Base-by-base conservation (phyloP, 257 asterid genomes). In the Solanum chmielewskii region DNA sequence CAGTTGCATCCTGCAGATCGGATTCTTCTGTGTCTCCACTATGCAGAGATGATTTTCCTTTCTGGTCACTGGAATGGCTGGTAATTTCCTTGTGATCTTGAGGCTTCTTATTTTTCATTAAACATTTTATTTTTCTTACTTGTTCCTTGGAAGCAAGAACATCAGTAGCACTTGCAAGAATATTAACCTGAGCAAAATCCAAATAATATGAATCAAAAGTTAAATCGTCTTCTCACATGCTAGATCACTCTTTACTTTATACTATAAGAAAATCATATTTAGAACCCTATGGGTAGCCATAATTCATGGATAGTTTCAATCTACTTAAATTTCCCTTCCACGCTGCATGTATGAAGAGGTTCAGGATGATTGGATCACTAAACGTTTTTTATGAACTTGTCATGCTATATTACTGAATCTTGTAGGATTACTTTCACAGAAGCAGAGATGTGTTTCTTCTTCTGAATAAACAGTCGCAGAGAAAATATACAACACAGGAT, bases 81-180 rank as follows among this genome's bases (percentile, higher is more conserved):
- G 87, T 75, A 56, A 95, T 86, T 87, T 91, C 95, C 87, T 83
- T 89, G 87, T 89, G 87, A 84, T 90, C 91, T 84, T 71, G 92
- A 88, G 88, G 84, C 90, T 90, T 92, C 91, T 85, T 88, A 64
- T 88, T 93, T 89, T 92, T 92, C 93, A 94, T 92, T 87, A 93
- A 86, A 45, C 85, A 85, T 89, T 94, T 96, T 10, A 96, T 90
- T 85, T 91, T 93, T 64, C 85, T 90, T 49, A 95, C 88, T 90
- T 97, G 95, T 86, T 95, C 99, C 75, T 90, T 91, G 83, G 98
- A 93, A 82, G 92, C 91, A 78, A 91, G 93, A 88, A 90, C 92
- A 92, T 94, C 95, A 31, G 99, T 93, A 87, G 98, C 96, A 94
- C 91, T 92, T 87, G 96, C 98, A 42, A 97, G 98, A 87, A 97